Evolutionary conservation across 2,329 filamentous ascomycete genomes (phyloP).

Genomic region (Alternaria viburni): DNA sequence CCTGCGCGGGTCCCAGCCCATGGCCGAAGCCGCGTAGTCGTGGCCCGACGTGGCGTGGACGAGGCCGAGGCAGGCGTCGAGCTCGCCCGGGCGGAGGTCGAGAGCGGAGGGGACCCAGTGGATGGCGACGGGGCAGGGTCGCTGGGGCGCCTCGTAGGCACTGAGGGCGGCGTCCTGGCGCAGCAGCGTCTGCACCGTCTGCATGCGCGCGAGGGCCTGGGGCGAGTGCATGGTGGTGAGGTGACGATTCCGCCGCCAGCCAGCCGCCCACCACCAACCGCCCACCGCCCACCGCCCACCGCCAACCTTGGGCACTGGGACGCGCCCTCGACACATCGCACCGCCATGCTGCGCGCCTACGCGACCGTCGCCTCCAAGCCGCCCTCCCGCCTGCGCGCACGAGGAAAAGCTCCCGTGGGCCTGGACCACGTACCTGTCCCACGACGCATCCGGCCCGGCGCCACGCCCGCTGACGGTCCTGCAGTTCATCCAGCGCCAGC

Average conservation of each 20-base stretch:
- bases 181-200: constrained; percentile 7
- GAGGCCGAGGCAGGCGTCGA: constrained; percentile 60
- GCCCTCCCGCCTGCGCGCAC: constrained; percentile 36
- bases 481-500: constrained; percentile 59
- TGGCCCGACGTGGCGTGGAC: constrained; percentile 68
- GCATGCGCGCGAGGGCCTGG: constrained; percentile 2
- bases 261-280: neutral
- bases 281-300: neutral
- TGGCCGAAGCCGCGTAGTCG: constrained; percentile 68
- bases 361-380: constrained; percentile 40
- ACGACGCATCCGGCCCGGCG: neutral
- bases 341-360: constrained; percentile 41
- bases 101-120: constrained; percentile 30
- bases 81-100: constrained; percentile 46
- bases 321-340: neutral
- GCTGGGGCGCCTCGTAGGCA: neutral
- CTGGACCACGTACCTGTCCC: constrained; percentile 38
- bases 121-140: constrained; percentile 13
- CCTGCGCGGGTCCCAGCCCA: constrained; percentile 66
- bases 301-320: neutral
- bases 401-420: constrained; percentile 40
- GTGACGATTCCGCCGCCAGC: neutral
- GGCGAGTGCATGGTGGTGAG: neutral
- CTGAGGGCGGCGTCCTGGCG: constrained; percentile 6
- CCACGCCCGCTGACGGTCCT: constrained; percentile 10